Evolutionary conservation across 129 eudicot genomes (phyloP).

Genomic region (Smallanthus sonchifolius): DNA sequence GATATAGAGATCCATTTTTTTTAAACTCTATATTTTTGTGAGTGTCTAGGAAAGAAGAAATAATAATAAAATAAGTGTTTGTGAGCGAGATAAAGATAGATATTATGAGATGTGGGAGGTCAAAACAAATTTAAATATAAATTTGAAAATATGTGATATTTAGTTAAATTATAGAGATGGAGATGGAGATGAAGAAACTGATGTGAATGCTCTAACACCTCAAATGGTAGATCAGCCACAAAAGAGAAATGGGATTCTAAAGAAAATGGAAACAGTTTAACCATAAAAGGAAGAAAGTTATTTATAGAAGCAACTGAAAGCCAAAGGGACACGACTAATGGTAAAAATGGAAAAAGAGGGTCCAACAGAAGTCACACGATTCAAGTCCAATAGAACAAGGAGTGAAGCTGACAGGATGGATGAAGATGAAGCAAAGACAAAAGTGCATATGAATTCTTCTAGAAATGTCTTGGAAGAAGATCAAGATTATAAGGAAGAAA

Average conservation of each 20-base stretch:
- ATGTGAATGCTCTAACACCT: too few species aligned
- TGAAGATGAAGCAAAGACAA: slow-evolving; percentile 10
- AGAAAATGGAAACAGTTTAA: slow-evolving; percentile 16
- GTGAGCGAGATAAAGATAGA: too few species aligned
- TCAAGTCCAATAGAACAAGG: background rate
- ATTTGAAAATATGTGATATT: too few species aligned
- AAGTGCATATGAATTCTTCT: background rate
- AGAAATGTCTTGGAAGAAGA: slow-evolving; percentile 12
- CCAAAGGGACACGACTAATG: slow-evolving; percentile 10
- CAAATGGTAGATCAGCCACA: background rate
- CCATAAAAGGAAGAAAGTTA: slow-evolving; percentile 22
- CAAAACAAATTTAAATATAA: too few species aligned
- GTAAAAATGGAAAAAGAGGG: slow-evolving; percentile 6
- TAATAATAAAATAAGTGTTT: too few species aligned
- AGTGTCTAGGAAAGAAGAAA: too few species aligned
- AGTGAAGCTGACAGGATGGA: background rate
- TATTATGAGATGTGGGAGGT: too few species aligned
- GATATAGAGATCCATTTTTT: too few species aligned
- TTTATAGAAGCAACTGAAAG: slow-evolving; percentile 17
- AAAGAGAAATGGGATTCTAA: background rate
- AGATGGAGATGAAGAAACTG: too few species aligned
- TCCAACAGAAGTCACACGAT: background rate
- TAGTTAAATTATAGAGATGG: too few species aligned
- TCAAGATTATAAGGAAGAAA: slow-evolving; percentile 27
- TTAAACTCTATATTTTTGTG: too few species aligned